Base-by-base conservation (phyloP, 2,329 filamentous ascomycete genomes). In the Colletotrichum agaves region DNA sequence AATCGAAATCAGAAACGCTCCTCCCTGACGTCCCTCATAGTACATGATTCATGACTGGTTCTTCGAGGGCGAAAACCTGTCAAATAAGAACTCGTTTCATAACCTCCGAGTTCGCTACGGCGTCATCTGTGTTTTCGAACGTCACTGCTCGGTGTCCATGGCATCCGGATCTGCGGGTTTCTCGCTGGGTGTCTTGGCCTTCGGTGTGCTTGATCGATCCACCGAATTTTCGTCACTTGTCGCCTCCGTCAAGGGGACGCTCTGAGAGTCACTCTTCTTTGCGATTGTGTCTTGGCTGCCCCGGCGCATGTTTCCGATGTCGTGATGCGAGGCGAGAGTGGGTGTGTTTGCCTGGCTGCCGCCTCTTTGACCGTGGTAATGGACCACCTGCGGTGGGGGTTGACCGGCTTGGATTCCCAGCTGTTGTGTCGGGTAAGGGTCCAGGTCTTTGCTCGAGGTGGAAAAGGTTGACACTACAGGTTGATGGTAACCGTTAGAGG, bases 401-500 rank as follows among this genome's bases (percentile, higher is more conserved):
- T 90, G 88, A 15, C 88, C 88, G 43, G 85, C 85, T 71, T 89
- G 86, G 2, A 87, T 84, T 15, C 88, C 88, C 5, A 91, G 78
- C 56, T 90, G 82, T 72, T 91, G 87, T 31, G 88, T 90, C 5
- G 89, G 89, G 73, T 91, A 91, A 0, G 87, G 89, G 72, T 91
- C 87, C 35, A 91, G 79, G 74, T 91, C 89, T 75, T 89, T 90
- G 78, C 88, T 91, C 10, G 89, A 91, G 2, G 89, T 91, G 39
- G 89, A 91, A 73, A 91, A 91, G 21, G 88, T 90, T 49, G 89
- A 91, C 47, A 91, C 86, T 21, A 91, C 81, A 5, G 89, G 89
- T 74, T 90, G 88, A 74, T 89, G 88, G 73, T 91, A 91, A n/a
- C 88, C 88, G 75, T 90, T 90, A 55, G 85, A 79, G n/a, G 63